Evolutionary conservation across 164 flowering plant species (phyloP), one percentile per base, ranked within the genome.

Genomic region (Macadamia tetraphylla): DNA sequence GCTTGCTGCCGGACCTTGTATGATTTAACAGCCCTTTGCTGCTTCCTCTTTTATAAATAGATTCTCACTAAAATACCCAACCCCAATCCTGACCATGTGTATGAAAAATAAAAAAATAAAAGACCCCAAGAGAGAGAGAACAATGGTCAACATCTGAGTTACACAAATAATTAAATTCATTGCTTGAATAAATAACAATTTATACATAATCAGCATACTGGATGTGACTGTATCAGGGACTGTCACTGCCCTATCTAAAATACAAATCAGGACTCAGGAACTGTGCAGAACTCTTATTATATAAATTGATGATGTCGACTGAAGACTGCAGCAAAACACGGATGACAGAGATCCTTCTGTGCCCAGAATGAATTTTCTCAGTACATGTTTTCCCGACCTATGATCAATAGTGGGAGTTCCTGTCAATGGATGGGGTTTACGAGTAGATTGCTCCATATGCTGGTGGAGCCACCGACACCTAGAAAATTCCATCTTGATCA

Each of bases 341-440:
- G 55, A 43, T 40, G 17, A n/a, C 42, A 5, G 32, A 29, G 13
- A 52, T 53, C 11, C 32, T 70, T 48, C 64, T 6, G 14, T 29
- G 40, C 40, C 40, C 60, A 23, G 12, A 49, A 35, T 71, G n/a
- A 65, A 49, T 46, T 58, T 64, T 48, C 73, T 58, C 49, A 31
- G 59, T 15, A 0, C 35, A 14, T 60, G 60, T 31, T 46, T 58
- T 46, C 13, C 3, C 58, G 11, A 18, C 35, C 51, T 59, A 31
- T 6, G 13, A 31, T 60, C 42, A 12, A 3, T 23, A 32, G 1
- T 6, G 60, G 32, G 11, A 55, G 56, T 18, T 52, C 11, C 59
- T 35, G 40, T 55, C 51, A 62, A 42, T 49, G 14, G 40, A 35
- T 35, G 42, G 10, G 15, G 3, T 13, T 53, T 53, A 4, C 1